Evolutionary conservation across 257 asterid species (phyloP).

Genomic region (Nicotiana otophora): DNA sequence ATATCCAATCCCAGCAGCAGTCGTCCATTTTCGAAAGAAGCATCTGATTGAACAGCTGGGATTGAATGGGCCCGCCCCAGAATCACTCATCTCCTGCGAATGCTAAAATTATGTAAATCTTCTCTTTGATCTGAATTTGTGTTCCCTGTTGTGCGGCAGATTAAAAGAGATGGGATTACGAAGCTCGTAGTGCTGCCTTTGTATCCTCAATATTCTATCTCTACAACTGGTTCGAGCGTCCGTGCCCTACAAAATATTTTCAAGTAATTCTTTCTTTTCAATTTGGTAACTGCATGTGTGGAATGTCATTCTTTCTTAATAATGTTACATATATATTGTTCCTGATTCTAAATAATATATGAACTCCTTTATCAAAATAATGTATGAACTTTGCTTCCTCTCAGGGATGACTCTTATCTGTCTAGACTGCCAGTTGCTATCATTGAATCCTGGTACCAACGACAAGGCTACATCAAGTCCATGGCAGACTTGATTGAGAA

Average conservation of each 20-base stretch:
- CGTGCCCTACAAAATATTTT: constrained; percentile 80
- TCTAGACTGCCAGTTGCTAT: constrained; percentile 76
- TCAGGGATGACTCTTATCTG: constrained; percentile 60
- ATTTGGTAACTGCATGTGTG: background rate
- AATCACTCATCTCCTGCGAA: background rate
- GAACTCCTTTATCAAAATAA: background rate
- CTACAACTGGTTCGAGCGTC: constrained; percentile 94
- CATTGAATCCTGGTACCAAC: constrained; percentile 92
- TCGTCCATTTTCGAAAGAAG: background rate
- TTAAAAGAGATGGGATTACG: constrained; percentile 74
- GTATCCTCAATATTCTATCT: constrained; percentile 92
- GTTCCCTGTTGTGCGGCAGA: constrained; percentile 35
- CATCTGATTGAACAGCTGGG: background rate
- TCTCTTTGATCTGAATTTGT: background rate
- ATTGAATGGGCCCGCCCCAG: background rate
- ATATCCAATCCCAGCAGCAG: background rate
- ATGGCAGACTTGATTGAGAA: constrained; percentile 88
- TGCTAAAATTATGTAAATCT: background rate
- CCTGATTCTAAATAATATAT: background rate
- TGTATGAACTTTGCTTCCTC: constrained; percentile 10
- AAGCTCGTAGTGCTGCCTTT: constrained; percentile 89
- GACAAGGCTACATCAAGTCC: constrained; percentile 79
- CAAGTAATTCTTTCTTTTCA: constrained; percentile 29
- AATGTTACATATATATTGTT: background rate
- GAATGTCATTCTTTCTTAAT: background rate